Evolutionary conservation across 73 alveolate genomes (phyloP).

Genomic region (Paramecium octaurelia): DNA sequence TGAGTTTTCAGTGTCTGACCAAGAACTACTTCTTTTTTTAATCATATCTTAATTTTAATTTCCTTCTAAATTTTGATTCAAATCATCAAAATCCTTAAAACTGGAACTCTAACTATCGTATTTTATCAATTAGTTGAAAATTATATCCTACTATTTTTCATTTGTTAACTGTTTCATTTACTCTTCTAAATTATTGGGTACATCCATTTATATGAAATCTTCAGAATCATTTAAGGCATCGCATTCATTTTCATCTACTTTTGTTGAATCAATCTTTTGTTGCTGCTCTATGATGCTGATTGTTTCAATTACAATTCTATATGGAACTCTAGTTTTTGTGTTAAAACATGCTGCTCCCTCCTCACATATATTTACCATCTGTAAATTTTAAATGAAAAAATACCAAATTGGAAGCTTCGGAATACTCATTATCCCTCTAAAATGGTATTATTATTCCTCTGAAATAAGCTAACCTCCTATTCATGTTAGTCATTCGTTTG

Average conservation of each 20-base stretch:
- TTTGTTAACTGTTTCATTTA: conserved; percentile 5
- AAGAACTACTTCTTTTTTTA: background rate
- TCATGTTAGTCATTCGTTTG: background rate
- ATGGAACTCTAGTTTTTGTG: conserved; percentile 91
- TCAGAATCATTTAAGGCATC: background rate
- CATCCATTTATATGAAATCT: background rate
- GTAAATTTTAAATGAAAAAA: background rate
- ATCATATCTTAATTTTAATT: background rate
- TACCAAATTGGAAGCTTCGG: conserved; percentile 31
- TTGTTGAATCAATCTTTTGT: background rate
- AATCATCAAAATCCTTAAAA: background rate
- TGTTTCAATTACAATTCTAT: conserved; percentile 70
- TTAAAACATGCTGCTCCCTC: conserved; percentile 82
- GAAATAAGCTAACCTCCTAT: background rate
- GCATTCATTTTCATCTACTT: background rate
- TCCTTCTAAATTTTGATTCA: background rate
- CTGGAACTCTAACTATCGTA: conserved; percentile 15
- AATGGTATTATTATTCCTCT: conserved; percentile 22
- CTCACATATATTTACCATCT: conserved; percentile 73
- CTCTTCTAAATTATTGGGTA: background rate
- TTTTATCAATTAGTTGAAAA: background rate
- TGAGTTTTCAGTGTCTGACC: conserved; percentile 9
- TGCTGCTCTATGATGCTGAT: conserved; percentile 5
- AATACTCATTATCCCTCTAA: background rate
- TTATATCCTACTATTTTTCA: background rate